These are phyloP conservation scores for Phragmites australis DNA, from an alignment of 176 grass and related monocot species.

Conservation along the genomic window DNA sequence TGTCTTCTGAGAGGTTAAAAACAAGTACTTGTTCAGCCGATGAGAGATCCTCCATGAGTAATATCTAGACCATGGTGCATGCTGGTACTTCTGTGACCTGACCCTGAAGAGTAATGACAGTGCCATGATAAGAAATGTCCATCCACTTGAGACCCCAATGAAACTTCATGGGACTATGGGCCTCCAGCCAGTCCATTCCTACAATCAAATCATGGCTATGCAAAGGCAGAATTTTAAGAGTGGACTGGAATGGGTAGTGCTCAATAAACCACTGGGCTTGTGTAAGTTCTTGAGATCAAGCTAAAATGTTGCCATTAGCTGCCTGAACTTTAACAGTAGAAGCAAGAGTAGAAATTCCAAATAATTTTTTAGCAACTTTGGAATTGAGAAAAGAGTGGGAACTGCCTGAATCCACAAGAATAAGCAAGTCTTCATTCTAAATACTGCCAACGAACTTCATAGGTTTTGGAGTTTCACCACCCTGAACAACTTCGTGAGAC, in stretches of 20 bases:
- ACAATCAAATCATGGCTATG: neutral
- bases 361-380: neutral
- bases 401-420: neutral
- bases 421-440: neutral
- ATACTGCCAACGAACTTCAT: neutral
- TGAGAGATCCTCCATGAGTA: no score
- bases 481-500: neutral
- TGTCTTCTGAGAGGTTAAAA: no score
- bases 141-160: neutral
- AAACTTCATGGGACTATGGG: neutral
- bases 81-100: no score
- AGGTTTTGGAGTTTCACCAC: accelerated
- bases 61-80: no score
- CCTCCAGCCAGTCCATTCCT: neutral
- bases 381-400: neutral
- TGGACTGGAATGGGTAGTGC: neutral
- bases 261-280: neutral
- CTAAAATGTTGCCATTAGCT: neutral
- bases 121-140: no score
- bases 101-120: no score
- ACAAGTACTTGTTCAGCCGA: no score
- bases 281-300: neutral
- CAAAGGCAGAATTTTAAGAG: neutral
- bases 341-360: no score
- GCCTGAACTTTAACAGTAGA: neutral